Conservation (phyloP, 1,284 basidiomycete genomes). For the Ceratobasidium sp. region DNA sequence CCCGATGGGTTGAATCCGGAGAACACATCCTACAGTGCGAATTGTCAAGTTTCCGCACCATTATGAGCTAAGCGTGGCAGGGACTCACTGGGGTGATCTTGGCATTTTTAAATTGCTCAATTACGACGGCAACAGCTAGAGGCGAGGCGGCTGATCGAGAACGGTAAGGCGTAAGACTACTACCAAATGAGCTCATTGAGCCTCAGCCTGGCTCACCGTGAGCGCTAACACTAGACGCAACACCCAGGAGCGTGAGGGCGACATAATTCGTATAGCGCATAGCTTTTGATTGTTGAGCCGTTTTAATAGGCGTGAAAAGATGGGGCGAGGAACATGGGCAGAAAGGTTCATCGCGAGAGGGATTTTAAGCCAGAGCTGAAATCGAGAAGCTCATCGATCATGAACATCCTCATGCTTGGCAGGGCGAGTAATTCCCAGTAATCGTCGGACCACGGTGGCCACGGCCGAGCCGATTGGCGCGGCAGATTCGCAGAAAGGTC, state of each 20-base stretch:
- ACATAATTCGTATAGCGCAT: constrained; percentile 13
- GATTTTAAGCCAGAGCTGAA: neutral
- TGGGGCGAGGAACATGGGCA: neutral
- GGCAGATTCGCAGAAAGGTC: neutral
- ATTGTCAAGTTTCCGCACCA: neutral
- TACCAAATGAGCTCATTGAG: constrained; percentile 5
- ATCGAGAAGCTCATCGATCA: constrained; percentile 7
- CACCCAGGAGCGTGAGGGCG: constrained; percentile 12
- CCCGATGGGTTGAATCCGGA: constrained; percentile 49
- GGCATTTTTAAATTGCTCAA: constrained; percentile 50
- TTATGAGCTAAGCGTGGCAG: neutral
- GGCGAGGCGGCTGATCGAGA: constrained; percentile 47
- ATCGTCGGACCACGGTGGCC: neutral
- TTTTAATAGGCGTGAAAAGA: constrained; percentile 9
- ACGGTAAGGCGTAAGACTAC: neutral
- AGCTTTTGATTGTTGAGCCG: neutral
- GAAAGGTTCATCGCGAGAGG: neutral
- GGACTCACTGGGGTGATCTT: constrained; percentile 49
- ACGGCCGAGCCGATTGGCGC: constrained; percentile 25
- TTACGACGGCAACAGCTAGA: constrained; percentile 47
- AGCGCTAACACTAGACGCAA: constrained; percentile 24
- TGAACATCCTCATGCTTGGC: constrained; percentile 12
- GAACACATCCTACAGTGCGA: constrained; percentile 45
- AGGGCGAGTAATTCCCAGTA: neutral
- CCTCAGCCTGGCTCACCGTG: constrained; percentile 16